These are phyloP conservation scores for Polymyxa betae DNA, from an alignment of 208 protist genomes.

Conservation along the genomic window DNA sequence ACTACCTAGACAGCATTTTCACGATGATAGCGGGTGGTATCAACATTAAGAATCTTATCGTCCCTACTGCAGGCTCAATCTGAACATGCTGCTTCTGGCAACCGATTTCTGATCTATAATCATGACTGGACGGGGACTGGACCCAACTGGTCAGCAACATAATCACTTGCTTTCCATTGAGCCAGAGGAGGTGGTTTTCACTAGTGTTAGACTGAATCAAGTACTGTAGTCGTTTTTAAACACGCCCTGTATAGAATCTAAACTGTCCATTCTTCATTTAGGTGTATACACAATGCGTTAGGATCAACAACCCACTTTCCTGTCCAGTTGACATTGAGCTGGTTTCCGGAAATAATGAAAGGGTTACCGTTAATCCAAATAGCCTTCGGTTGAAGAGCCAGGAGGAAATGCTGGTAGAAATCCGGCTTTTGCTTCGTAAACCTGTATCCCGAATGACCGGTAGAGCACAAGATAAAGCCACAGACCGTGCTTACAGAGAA, in stretches of 20 bases:
- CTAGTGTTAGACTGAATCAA: conserved; percentile 10
- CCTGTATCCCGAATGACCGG: not conserved
- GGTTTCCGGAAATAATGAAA: not conserved
- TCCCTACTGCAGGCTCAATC: no score
- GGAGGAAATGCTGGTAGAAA: not conserved
- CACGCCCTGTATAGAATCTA: not conserved
- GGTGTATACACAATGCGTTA: conserved; percentile 35
- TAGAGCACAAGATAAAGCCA: not conserved
- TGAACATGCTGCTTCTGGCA: no score
- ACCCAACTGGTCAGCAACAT: no score
- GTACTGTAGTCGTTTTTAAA: not conserved
- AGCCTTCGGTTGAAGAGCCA: not conserved
- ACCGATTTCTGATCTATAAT: no score
- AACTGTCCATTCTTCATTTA: not conserved
- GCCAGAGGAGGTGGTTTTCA: conserved; percentile 18
- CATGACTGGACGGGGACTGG: no score
- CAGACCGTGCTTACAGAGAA: not conserved
- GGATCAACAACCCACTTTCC: not conserved
- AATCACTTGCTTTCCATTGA: conserved; percentile 4
- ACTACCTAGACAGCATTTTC: no score
- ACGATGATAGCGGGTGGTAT: no score
- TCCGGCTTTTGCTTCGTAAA: not conserved
- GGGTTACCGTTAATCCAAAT: not conserved
- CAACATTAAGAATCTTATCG: no score
- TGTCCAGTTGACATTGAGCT: conserved; percentile 17